A percentile compares a stretch with the other conserved stretches of the same genome.
phyloP scores from a whole-genome alignment of 2,329 filamentous ascomycete species.

The Ilyonectria sp. region DNA sequence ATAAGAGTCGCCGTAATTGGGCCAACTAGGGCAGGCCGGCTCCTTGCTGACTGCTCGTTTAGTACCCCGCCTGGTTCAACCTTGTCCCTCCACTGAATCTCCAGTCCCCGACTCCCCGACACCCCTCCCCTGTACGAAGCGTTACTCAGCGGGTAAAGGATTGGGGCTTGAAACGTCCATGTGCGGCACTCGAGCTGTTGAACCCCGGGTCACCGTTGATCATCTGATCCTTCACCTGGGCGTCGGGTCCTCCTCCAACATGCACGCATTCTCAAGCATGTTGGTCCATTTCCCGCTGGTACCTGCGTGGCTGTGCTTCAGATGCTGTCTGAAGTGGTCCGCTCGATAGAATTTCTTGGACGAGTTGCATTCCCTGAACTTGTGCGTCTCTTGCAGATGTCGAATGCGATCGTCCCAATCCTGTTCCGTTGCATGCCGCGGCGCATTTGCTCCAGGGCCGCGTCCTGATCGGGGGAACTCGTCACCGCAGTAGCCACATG shows the following conservation, averaged over 20 bases:
- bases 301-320: conserved; percentile 97
- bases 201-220: conserved; percentile 8
- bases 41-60: conserved; percentile 29
- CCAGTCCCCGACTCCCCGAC: conserved; percentile 33
- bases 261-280: conserved; percentile 95
- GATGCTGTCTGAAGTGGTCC: conserved; percentile 97
- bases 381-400: conserved; percentile 92
- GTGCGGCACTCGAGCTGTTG: conserved; percentile 15
- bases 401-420: conserved; percentile 91
- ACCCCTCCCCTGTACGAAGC: conserved; percentile 33
- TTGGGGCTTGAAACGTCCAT: conserved; percentile 17
- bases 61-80: conserved; percentile 41
- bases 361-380: conserved; percentile 98
- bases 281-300: conserved; percentile 99
- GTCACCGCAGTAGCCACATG: conserved; percentile 95
- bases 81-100: conserved; percentile 39
- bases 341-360: conserved; percentile 98
- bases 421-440: conserved; percentile 76
- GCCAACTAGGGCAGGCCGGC: conserved; percentile 31
- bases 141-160: conserved; percentile 37
- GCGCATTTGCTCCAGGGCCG: conserved; percentile 53
- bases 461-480: conserved; percentile 78
- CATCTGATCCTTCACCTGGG: conserved; percentile 46
- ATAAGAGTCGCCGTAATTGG: conserved; percentile 28
- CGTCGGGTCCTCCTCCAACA: conserved; percentile 83